phyloP scores from a whole-genome alignment of 495 filamentous ascomycete genomes.

The Podospora tetraspora region DNA sequence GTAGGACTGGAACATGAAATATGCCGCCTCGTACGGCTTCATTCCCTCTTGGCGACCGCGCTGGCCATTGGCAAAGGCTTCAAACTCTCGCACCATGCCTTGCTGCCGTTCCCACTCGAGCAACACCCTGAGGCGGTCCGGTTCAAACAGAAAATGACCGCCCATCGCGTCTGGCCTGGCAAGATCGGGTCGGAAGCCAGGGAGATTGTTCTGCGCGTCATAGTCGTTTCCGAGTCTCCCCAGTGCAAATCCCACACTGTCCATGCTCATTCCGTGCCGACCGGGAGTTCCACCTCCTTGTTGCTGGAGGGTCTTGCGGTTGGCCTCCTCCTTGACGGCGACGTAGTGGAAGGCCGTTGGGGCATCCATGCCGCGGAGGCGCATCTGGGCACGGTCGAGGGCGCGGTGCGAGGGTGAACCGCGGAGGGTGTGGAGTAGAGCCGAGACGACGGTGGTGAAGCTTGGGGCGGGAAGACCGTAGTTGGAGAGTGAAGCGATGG shows the following conservation, averaged over 20 bases:
- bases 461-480: conserved; percentile 8
- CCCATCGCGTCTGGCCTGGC: conserved; percentile 1
- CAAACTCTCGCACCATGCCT: conserved; percentile 7
- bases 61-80: not conserved
- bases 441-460: conserved; percentile 7
- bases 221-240: conserved; percentile 15
- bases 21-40: conserved; percentile 1
- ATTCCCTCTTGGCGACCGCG: not conserved
- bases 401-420: conserved; percentile 11
- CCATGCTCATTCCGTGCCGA: conserved; percentile 5
- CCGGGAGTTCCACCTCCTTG: not conserved
- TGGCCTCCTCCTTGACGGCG: conserved; percentile 13
- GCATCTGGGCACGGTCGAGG: conserved; percentile 14
- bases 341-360: conserved; percentile 4
- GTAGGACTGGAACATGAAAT: conserved; percentile 12
- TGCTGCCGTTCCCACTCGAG: conserved; percentile 11
- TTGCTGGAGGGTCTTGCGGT: not conserved
- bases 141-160: conserved; percentile 11
- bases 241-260: conserved; percentile 10
- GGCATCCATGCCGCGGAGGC: conserved; percentile 14
- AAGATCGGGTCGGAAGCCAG: conserved; percentile 12
- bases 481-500: conserved; percentile 3
- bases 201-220: conserved; percentile 16
- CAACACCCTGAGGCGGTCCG: not conserved
- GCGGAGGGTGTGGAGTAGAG: conserved; percentile 11